These are phyloP conservation scores for Cucurbita argyrosperma DNA, from an alignment of 306 rosid species.

Conservation along the genomic window DNA sequence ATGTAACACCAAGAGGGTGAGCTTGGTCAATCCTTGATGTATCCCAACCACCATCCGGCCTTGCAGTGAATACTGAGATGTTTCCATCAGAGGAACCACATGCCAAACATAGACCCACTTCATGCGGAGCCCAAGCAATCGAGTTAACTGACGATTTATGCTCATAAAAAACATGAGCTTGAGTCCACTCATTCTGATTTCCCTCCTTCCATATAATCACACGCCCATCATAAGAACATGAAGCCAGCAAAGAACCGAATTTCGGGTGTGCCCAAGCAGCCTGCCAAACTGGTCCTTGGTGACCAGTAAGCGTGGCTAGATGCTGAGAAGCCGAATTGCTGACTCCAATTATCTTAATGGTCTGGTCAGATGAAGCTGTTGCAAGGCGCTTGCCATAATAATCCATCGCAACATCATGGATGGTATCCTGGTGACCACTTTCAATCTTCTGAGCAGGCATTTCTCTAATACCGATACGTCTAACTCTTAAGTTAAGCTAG, in stretches of 20 bases:
- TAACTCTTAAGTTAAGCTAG: background rate
- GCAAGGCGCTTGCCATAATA: constrained; percentile 77
- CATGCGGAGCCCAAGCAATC: constrained; percentile 75
- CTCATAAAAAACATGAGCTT: constrained; percentile 55
- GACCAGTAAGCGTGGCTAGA: constrained; percentile 60
- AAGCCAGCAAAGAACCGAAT: constrained; percentile 63
- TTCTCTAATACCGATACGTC: constrained; percentile 6
- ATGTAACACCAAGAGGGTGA: constrained; percentile 76
- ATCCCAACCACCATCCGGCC: constrained; percentile 73
- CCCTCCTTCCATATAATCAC: constrained; percentile 82
- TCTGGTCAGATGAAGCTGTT: constrained; percentile 68
- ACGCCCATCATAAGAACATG: constrained; percentile 62
- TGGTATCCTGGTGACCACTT: constrained; percentile 63
- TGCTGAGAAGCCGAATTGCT: constrained; percentile 60
- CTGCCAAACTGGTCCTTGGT: constrained; percentile 84
- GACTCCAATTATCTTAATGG: constrained; percentile 75
- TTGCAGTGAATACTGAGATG: constrained; percentile 57
- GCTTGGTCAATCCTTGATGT: constrained; percentile 58
- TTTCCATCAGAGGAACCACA: constrained; percentile 87
- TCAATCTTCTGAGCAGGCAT: constrained; percentile 73
- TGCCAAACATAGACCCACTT: constrained; percentile 65
- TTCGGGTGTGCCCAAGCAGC: constrained; percentile 79
- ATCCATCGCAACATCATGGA: constrained; percentile 77
- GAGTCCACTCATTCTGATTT: constrained; percentile 63
- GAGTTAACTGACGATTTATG: constrained; percentile 73